Evolutionary conservation across 1,284 basidiomycete species (phyloP).

Genomic region (Puccinia hordei): DNA sequence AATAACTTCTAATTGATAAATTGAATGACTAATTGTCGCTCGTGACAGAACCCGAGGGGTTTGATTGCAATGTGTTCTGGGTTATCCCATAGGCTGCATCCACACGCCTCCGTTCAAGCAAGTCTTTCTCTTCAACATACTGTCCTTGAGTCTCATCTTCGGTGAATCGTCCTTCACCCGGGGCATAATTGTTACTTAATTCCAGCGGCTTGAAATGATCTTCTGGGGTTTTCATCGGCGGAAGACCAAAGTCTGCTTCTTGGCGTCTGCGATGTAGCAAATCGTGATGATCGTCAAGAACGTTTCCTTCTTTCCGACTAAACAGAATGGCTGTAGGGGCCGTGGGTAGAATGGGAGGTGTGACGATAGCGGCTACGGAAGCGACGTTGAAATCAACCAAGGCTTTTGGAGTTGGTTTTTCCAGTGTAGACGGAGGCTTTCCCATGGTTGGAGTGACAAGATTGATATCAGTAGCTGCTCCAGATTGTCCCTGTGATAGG

Average conservation of each 20-base stretch:
- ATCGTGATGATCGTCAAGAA: constrained; percentile 49
- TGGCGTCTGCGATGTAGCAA: constrained; percentile 47
- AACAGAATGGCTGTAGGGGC: constrained; percentile 9
- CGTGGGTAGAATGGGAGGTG: constrained; percentile 29
- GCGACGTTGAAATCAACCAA: constrained; percentile 48
- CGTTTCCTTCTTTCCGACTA: constrained; percentile 36
- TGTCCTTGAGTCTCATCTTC: constrained; percentile 23
- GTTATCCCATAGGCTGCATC: constrained; percentile 45
- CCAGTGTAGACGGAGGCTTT: neutral
- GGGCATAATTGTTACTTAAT: neutral
- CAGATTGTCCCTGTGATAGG: neutral
- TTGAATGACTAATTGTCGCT: neutral
- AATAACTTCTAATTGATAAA: neutral
- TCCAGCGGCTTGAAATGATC: constrained; percentile 49
- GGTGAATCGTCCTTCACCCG: neutral
- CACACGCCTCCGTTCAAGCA: constrained; percentile 35
- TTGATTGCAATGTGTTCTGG: neutral
- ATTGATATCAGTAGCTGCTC: constrained; percentile 8
- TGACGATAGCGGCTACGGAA: constrained; percentile 46
- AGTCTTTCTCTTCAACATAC: constrained; percentile 48
- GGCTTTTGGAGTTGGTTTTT: constrained; percentile 24
- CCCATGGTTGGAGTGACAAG: constrained; percentile 9
- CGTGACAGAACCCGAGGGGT: constrained; percentile 8
- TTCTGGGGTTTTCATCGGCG: constrained; percentile 46
- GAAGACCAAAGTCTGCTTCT: constrained; percentile 50